Base-by-base conservation (phyloP, 257 asterid genomes). In the Nicotiana tabacum region DNA sequence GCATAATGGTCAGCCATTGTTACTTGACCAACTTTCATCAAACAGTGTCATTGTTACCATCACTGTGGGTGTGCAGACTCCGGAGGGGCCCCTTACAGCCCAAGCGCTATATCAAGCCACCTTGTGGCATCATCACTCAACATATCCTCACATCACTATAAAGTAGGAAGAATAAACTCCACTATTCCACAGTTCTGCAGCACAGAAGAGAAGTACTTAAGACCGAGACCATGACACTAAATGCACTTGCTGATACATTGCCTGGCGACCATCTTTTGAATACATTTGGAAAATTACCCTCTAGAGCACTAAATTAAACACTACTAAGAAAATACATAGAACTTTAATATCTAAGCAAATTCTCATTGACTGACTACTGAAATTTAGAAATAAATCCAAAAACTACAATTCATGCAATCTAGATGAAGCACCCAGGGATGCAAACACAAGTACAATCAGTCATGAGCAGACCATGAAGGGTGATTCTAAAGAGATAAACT, bases 401-500 rank as follows among this genome's bases (percentile, higher is more conserved):
- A 74, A 12, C 39, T 51, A 76, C 29, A 48, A 51, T 27, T 65
- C 37, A 48, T 15, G 43, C 43, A 48, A 29, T 51, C 27, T 76
- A 51, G 62, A 51, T 51, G 62, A 76, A 76, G 43, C 5, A 27
- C 64, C 64, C 27, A 51, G 43, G 16, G 16, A 30, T 74, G 62
- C 29, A n/a, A 51, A 48, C 64, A 72, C 17, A 4, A 29, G 80
- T 76, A 15, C 80, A 76, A 76, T 76, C 80, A 76, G 29, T 51
- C 64, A 17, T 15, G 64, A 51, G 16, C 29, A 74, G 64, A 51
- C 80, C 3, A 11, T 10, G 16, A 76, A 27, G 80, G 80, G 16
- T 27, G 80, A 76, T 57, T 27, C 15, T 48, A 76, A 48, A 15
- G 64, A 76, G 70, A 65, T 66, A 80, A 57, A 92, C 99, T 91